Base-by-base conservation (phyloP, 2,329 filamentous ascomycete genomes). In the Didymella pinodella region DNA sequence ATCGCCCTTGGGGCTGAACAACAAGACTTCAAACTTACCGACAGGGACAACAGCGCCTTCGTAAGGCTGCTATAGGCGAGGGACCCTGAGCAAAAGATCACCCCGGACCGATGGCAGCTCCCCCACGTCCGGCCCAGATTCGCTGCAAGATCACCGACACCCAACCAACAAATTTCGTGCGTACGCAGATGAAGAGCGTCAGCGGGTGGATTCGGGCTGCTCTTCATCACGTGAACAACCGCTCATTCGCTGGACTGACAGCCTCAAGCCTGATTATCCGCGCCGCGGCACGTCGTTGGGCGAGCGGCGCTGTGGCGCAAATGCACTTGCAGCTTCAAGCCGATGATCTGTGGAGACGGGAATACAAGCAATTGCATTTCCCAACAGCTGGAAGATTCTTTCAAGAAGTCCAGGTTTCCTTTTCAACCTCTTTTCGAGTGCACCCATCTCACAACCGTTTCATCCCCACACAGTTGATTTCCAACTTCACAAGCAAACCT, bases 351-450 rank as follows among this genome's bases (percentile, higher is more conserved):
- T 54, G 56, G 56, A 54, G 31, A 50, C 41, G 41, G 40, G 20
- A 47, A 47, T 32, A 48, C 49, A 45, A 31, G 44, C 36, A 45
- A 8, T 40, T 28, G 28, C 20, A 22, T 7, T 49, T 34, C 46
- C 32, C 50, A 48, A 43, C 40, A 51, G n/a, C 56, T 59, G 34
- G 56, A 59, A 54, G 41, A 28, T 59, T 50, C 50, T 54, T n/a
- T 36, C 7, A 11, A 18, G 4, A 18, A 14, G 11, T 18, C 16
- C 29, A 31, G 16, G 6, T 22, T 14, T 48, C 34, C 26, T 46
- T 16, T 22, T 28, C n/a, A 12, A 22, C 25, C 18, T 14, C 38
- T 12, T n/a, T 8, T 48, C 45, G 14, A 34, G 34, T 44, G 34
- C 44, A 22, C 28, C 16, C 32, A n/a, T 31, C 31, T 4, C 16